phyloP scores from a whole-genome alignment of 2,329 filamentous ascomycete species.

The Fusarium sp. region DNA sequence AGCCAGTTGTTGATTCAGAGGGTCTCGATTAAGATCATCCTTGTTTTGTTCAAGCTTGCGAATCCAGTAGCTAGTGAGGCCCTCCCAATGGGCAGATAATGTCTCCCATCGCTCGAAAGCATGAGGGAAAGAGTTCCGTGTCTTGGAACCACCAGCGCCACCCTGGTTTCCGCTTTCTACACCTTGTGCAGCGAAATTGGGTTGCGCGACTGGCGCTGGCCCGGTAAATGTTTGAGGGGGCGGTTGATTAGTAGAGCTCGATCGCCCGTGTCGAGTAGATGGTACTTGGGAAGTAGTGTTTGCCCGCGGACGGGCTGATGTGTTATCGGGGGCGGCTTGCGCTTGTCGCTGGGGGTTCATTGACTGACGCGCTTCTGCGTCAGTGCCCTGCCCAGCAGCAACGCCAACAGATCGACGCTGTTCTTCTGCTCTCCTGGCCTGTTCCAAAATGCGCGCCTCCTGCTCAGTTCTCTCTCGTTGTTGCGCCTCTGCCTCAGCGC shows the following conservation, averaged over 20 bases:
- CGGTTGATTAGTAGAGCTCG: constrained; percentile 29
- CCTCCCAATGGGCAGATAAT: constrained; percentile 97
- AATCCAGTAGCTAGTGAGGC: constrained; percentile 97
- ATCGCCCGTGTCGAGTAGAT: constrained; percentile 40
- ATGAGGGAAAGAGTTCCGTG: constrained; percentile 86
- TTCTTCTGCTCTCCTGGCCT: constrained; percentile 67
- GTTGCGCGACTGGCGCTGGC: constrained; percentile 34
- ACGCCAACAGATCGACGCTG: constrained; percentile 69
- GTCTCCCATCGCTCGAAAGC: constrained; percentile 99
- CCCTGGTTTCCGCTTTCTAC: constrained; percentile 38
- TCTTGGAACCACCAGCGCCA: constrained; percentile 51
- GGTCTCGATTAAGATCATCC: constrained; percentile 84
- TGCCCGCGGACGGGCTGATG: constrained; percentile 47
- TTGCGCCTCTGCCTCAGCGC: constrained; percentile 74
- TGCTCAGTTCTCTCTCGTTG: constrained; percentile 71
- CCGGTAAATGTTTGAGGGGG: constrained; percentile 45
- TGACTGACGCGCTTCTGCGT: constrained; percentile 51
- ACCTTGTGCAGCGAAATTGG: constrained; percentile 35
- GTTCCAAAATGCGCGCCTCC: constrained; percentile 67
- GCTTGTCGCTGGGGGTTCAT: constrained; percentile 53
- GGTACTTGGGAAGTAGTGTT: constrained; percentile 47
- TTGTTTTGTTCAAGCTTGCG: constrained; percentile 91
- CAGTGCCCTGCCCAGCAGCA: constrained; percentile 55
- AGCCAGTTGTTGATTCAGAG: constrained; percentile 87
- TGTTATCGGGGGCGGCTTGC: constrained; percentile 47